A percentile compares a stretch with the other conserved stretches of the same genome.
phyloP scores from a whole-genome alignment of 2,329 filamentous ascomycete genomes.

The Clonostachys chloroleuca region DNA sequence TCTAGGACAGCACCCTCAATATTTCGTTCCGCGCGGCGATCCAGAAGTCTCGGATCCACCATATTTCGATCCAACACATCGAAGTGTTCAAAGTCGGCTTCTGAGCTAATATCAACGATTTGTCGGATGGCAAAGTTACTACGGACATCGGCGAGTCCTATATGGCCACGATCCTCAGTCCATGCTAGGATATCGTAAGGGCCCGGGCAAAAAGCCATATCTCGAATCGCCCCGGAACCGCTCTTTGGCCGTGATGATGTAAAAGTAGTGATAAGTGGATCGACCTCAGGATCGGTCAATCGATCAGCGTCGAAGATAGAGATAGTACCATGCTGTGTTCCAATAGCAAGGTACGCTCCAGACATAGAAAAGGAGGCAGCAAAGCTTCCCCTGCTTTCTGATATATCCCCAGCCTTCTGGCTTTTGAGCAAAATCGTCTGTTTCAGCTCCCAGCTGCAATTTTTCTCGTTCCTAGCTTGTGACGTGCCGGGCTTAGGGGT shows the following conservation, averaged over 20 bases:
- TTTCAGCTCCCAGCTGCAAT: conserved; percentile 38
- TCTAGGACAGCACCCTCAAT: background rate
- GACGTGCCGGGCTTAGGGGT: conserved; percentile 1
- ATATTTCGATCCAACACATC: conserved; percentile 50
- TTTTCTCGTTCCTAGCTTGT: background rate
- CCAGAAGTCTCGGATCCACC: conserved; percentile 48
- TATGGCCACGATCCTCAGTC: conserved; percentile 80
- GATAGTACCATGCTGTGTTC: conserved; percentile 76
- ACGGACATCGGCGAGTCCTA: conserved; percentile 71
- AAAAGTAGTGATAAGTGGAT: conserved; percentile 71
- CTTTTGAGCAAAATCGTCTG: conserved; percentile 53
- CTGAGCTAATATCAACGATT: conserved; percentile 58
- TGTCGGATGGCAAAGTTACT: conserved; percentile 64
- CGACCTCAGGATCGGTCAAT: conserved; percentile 35
- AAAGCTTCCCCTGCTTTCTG: conserved; percentile 64
- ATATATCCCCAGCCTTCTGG: conserved; percentile 48
- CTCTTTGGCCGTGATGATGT: conserved; percentile 69
- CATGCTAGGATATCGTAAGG: conserved; percentile 89
- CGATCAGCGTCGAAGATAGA: conserved; percentile 63
- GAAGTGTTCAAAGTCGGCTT: conserved; percentile 52
- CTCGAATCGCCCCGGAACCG: conserved; percentile 76
- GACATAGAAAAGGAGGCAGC: conserved; percentile 73
- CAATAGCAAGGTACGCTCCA: conserved; percentile 68
- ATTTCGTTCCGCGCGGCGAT: conserved; percentile 37
- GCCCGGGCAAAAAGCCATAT: conserved; percentile 87